Evolutionary conservation across 2,329 filamentous ascomycete species (phyloP).

Genomic region (Lasiodiplodia gonubiensis): DNA sequence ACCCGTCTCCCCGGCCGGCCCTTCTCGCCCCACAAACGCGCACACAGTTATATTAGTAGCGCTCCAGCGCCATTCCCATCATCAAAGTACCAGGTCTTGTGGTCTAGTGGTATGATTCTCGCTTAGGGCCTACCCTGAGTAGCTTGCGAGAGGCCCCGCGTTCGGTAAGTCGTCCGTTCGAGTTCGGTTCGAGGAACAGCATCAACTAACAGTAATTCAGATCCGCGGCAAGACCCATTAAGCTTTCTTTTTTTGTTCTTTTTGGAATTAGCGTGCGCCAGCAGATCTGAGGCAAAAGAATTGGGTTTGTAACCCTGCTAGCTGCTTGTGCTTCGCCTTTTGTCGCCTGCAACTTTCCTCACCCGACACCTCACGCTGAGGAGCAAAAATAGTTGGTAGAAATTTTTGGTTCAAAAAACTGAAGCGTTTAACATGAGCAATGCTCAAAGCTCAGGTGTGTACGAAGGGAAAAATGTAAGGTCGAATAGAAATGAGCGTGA

Average conservation of each 20-base stretch:
- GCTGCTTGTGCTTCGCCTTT: background rate
- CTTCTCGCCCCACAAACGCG: background rate
- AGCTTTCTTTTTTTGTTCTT: background rate
- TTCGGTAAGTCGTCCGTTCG: background rate
- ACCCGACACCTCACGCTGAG: background rate
- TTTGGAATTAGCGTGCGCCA: background rate
- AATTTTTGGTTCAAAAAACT: background rate
- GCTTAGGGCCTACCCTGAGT: background rate
- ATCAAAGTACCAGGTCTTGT: background rate
- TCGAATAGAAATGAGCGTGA: background rate
- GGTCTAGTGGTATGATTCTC: background rate
- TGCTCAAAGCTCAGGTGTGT: background rate
- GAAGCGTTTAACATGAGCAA: background rate
- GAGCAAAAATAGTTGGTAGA: background rate
- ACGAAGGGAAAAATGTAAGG: background rate
- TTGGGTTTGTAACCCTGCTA: background rate
- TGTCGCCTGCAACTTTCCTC: background rate
- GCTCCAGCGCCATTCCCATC: background rate
- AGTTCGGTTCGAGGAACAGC: background rate
- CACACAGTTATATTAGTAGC: background rate
- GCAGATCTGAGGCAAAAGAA: background rate
- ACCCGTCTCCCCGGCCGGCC: background rate
- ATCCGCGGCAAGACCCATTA: background rate
- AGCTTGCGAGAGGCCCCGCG: background rate
- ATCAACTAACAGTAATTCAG: background rate